These are phyloP conservation scores for Blastobotrys americana DNA, from an alignment of 805 yeast genomes.

Conservation along the genomic window DNA sequence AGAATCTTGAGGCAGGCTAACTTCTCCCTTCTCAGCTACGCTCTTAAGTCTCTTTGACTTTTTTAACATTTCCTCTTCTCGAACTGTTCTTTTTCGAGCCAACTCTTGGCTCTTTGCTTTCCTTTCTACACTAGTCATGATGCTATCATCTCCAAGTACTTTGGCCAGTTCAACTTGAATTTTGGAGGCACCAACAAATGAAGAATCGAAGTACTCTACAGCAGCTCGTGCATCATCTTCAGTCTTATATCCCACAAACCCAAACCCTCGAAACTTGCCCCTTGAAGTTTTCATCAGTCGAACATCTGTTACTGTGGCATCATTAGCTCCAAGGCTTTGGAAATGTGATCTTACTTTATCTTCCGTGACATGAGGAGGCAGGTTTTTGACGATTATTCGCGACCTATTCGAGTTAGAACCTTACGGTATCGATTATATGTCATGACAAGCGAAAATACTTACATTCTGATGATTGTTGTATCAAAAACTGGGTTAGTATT, in stretches of 20 bases:
- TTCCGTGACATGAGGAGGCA: conserved; percentile 73
- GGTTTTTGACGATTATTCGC: conserved; percentile 83
- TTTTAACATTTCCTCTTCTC: conserved; percentile 37
- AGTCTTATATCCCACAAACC: conserved; percentile 81
- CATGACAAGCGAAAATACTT: no score
- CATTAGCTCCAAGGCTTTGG: conserved; percentile 27
- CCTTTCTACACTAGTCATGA: conserved; percentile 27
- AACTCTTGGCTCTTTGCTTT: conserved; percentile 36
- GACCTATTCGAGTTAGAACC: no score
- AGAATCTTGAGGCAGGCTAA: conserved; percentile 30
- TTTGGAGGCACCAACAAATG: conserved; percentile 77
- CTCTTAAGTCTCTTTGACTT: conserved; percentile 31
- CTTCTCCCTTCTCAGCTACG: conserved; percentile 23
- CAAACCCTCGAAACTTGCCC: conserved; percentile 89
- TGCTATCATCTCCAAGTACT: conserved; percentile 74
- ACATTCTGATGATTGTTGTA: no score
- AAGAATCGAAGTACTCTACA: conserved; percentile 61
- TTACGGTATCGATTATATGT: no score
- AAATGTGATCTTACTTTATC: conserved; percentile 65
- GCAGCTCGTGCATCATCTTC: conserved; percentile 70
- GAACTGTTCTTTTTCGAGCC: conserved; percentile 24
- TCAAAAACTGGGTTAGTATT: no score
- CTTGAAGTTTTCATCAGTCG: conserved; percentile 70
- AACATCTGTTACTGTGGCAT: conserved; percentile 77
- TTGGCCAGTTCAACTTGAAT: conserved; percentile 78